Base-by-base conservation (phyloP, 2,329 filamentous ascomycete genomes). In the Xylariaceae sp. region DNA sequence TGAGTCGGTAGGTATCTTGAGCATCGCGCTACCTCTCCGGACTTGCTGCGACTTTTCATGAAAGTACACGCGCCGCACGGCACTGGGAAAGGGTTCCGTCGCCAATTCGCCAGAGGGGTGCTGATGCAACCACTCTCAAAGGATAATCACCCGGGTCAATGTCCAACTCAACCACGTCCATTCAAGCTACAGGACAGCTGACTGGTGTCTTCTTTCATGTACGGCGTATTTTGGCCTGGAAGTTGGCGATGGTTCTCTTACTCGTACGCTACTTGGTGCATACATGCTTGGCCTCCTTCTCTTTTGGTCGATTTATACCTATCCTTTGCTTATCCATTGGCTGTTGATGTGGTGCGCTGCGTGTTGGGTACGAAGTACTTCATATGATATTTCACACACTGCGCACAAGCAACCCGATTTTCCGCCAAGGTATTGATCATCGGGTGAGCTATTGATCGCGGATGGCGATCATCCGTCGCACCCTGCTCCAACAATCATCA, bases 251-350 rank as follows among this genome's bases (percentile, higher is more conserved):
- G 53, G 34, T 23, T 44, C 37, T 53, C 51, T 42, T 44, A 15
- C 37, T 3, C 11, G 8, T 5, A 10, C 37, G 37, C 37, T 13
- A 42, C 37, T 30, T 30, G 4, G 23, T 23, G 45, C 6, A 42
- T 11, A 59, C 54, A 61, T 61, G 55, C 57, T 53, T 52, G 59
- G 51, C 39, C 58, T 63, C 61, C 62, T 64, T 56, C 60, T 64
- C 59, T 58, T 62, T 64, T 55, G 55, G 57, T 62, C 62, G 45
- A 62, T 56, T 50, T 53, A 53, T 13, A 48, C 49, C 57, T 62
- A 56, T 64, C 57, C 53, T 60, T 53, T 45, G 35, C 62, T 60
- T 62, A 64, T 62, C 62, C 51, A 64, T 64, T 64, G 62, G 62
- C 37, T 47, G 44, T 47, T 47, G 47, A 53, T 42, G 62, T 62